Percentiles rank a stretch among this genome's conserved stretches.
Conservation (phyloP, 2,329 filamentous ascomycete species). For the Macroventuria anomochaeta region DNA sequence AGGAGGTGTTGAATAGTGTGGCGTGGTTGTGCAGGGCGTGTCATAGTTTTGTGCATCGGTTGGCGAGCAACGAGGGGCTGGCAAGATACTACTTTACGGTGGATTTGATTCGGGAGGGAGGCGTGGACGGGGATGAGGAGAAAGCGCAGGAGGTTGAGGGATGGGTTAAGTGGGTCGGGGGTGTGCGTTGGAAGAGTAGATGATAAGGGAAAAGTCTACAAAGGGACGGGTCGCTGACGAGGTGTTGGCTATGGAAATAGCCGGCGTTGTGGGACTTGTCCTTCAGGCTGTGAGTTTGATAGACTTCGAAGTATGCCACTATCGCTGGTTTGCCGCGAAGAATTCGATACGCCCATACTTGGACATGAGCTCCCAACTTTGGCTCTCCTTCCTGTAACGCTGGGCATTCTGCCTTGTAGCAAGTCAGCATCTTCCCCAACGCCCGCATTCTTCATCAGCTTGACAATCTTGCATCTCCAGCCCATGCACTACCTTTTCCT, state of each 20-base stretch:
- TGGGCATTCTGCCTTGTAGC: too few relatives aligned
- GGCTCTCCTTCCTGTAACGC: too few relatives aligned
- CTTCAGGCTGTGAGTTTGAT: too few relatives aligned
- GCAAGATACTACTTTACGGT: conserved; percentile 76
- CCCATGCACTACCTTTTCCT: too few relatives aligned
- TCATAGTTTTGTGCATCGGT: conserved; percentile 80
- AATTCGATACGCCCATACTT: too few relatives aligned
- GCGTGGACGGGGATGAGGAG: conserved; percentile 69
- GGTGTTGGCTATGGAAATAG: background rate
- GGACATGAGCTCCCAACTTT: too few relatives aligned
- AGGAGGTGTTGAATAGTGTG: conserved; percentile 77
- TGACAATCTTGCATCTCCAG: too few relatives aligned
- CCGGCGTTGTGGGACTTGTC: background rate
- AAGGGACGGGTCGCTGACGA: background rate
- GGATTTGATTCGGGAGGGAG: conserved; percentile 70
- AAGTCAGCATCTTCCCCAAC: too few relatives aligned
- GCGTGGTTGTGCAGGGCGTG: conserved; percentile 88
- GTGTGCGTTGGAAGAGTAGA: conserved; percentile 72
- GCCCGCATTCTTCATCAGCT: too few relatives aligned
- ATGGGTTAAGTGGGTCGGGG: conserved; percentile 76
- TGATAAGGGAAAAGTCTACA: background rate
- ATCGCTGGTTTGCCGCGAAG: too few relatives aligned
- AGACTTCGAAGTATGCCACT: too few relatives aligned
- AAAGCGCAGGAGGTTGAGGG: conserved; percentile 73
- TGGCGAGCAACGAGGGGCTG: conserved; percentile 78